These are phyloP conservation scores for Termitomyces sp. DNA, from an alignment of 768 basidiomycete genomes.

Conservation along the genomic window DNA sequence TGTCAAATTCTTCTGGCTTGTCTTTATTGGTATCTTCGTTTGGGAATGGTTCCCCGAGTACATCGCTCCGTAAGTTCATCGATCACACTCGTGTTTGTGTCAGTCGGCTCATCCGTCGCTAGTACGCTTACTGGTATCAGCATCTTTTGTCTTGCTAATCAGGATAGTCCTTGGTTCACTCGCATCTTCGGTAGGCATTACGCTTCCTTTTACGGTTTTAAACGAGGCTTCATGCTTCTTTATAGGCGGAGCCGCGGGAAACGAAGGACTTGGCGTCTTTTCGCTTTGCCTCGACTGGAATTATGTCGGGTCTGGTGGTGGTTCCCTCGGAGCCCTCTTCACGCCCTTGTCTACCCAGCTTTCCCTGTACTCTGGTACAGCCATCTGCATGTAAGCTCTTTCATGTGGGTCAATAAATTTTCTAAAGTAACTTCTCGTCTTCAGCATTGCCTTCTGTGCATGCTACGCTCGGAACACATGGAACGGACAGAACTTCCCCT, in stretches of 20 bases:
- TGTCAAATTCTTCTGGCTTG: slow-evolving; percentile 51
- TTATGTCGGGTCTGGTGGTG: slow-evolving; percentile 42
- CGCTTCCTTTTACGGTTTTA: neutral
- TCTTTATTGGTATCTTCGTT: slow-evolving; percentile 47
- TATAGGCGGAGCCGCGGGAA: slow-evolving; percentile 48
- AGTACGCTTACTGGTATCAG: slow-evolving; percentile 56
- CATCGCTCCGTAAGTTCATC: slow-evolving; percentile 28
- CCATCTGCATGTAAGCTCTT: slow-evolving; percentile 43
- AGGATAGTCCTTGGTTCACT: slow-evolving; percentile 30
- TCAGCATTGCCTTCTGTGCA: slow-evolving; percentile 38
- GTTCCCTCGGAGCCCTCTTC: slow-evolving; percentile 38
- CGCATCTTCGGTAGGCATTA: slow-evolving; percentile 10
- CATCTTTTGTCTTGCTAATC: slow-evolving; percentile 49
- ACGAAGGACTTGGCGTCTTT: slow-evolving; percentile 58
- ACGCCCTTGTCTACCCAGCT: slow-evolving; percentile 53
- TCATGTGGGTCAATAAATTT: neutral
- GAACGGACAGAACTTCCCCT: slow-evolving; percentile 56
- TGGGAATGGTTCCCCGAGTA: slow-evolving; percentile 56
- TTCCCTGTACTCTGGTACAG: slow-evolving; percentile 42
- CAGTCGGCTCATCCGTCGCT: neutral
- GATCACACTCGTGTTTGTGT: neutral
- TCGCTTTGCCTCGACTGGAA: slow-evolving; percentile 62
- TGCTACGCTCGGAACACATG: slow-evolving; percentile 46
- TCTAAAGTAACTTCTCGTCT: neutral
- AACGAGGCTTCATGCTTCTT: neutral